Percentiles rank a stretch among this genome's conserved stretches.
phyloP scores from a whole-genome alignment of 805 yeast genomes.

The Cyberlindnera maritima region DNA sequence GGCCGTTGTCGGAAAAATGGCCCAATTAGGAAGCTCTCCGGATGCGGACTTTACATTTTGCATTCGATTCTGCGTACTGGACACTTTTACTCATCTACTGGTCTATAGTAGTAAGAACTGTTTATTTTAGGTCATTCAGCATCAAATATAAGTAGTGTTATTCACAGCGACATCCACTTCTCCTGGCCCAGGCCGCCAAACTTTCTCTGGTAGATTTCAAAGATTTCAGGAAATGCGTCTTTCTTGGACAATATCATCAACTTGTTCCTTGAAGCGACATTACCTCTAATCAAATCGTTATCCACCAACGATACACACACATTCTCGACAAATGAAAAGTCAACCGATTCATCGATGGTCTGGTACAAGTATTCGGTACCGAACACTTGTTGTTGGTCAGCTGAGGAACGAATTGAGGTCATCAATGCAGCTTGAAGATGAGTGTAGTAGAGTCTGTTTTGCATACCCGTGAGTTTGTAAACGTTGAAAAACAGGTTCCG shows the following conservation, averaged over 20 bases:
- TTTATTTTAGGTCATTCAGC: too few species aligned
- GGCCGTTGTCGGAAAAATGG: too few species aligned
- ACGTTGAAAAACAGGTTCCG: conserved; percentile 38
- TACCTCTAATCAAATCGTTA: conserved; percentile 52
- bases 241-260: conserved; percentile 41
- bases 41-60: neutral
- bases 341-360: conserved; percentile 29
- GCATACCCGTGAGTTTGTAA: conserved; percentile 11
- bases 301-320: conserved; percentile 50
- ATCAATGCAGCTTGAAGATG: conserved; percentile 27
- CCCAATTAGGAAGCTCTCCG: neutral
- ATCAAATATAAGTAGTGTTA: too few species aligned
- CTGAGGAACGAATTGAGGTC: conserved; percentile 18
- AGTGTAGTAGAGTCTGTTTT: conserved; percentile 6
- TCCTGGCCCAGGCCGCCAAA: conserved; percentile 9
- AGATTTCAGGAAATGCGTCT: conserved; percentile 39
- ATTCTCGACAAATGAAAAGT: conserved; percentile 43
- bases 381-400: conserved; percentile 21
- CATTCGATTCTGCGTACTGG: too few species aligned
- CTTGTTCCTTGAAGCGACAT: conserved; percentile 40
- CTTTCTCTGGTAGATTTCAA: conserved; percentile 16
- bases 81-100: too few species aligned
- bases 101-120: too few species aligned
- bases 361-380: conserved; percentile 26
- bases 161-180: conserved; percentile 15